Evolutionary conservation across 441 rosid species (phyloP).

Genomic region (Syzygium syzygioides): DNA sequence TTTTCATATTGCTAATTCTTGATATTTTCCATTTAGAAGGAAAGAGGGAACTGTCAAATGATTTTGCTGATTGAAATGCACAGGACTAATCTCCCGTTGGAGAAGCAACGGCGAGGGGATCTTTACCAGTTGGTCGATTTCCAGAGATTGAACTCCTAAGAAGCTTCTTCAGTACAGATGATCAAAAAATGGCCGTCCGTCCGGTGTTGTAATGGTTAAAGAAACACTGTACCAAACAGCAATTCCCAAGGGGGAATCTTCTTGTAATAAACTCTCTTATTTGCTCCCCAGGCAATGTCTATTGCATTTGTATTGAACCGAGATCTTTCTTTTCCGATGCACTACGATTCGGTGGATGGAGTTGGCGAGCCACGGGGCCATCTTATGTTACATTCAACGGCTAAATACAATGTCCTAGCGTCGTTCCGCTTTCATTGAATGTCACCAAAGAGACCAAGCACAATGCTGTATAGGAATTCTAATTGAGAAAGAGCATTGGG

Average conservation of each 20-base stretch:
- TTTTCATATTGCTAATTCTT: background rate
- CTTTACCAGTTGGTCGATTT: slow-evolving; percentile 87
- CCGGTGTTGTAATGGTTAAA: background rate
- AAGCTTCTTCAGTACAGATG: background rate
- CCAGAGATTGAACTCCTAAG: slow-evolving; percentile 40
- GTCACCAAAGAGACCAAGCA: background rate
- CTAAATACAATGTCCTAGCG: background rate
- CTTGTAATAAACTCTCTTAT: background rate
- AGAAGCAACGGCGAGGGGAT: slow-evolving; percentile 78
- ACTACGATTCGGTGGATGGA: background rate
- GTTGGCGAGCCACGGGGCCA: background rate
- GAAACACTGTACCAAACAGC: background rate
- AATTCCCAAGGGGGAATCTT: background rate
- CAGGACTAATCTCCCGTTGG: slow-evolving; percentile 72
- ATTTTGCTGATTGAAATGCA: background rate
- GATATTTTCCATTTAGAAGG: background rate
- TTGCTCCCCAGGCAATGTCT: background rate
- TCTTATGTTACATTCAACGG: background rate
- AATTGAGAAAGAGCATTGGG: background rate
- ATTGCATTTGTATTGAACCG: background rate
- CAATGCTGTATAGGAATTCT: background rate
- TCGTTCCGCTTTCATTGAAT: background rate
- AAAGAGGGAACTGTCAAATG: background rate
- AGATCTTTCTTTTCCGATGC: background rate
- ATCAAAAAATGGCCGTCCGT: background rate